phyloP scores from a whole-genome alignment of 257 asterid genomes.

The Rhazya stricta region DNA sequence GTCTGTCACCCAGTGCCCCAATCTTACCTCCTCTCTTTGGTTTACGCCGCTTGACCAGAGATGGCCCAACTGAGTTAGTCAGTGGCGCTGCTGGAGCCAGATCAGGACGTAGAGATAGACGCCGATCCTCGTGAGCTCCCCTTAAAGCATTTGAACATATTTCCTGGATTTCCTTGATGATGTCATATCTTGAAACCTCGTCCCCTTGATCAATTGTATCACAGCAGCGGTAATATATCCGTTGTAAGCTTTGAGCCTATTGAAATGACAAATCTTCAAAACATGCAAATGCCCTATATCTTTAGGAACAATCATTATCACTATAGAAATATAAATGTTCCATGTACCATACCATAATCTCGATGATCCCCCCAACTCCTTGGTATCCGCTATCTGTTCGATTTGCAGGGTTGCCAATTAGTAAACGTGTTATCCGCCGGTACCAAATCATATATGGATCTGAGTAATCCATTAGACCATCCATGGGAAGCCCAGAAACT shows the following conservation, averaged over 20 bases:
- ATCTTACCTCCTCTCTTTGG: conserved; percentile 56
- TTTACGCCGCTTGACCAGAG: conserved; percentile 61
- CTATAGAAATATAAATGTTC: neutral
- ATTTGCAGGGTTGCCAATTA: conserved; percentile 71
- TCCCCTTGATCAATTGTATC: conserved; percentile 57
- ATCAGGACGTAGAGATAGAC: conserved; percentile 42
- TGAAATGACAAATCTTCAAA: conserved; percentile 3
- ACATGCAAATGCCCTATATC: conserved; percentile 1
- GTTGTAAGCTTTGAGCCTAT: conserved; percentile 74
- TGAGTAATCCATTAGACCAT: conserved; percentile 49
- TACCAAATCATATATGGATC: conserved; percentile 76
- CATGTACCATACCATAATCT: conserved; percentile 49
- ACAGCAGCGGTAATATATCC: conserved; percentile 55
- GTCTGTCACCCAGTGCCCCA: conserved; percentile 33
- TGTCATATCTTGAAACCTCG: conserved; percentile 44
- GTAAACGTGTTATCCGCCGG: conserved; percentile 50
- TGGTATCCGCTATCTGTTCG: conserved; percentile 52
- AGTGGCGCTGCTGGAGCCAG: conserved; percentile 32
- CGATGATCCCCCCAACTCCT: conserved; percentile 56
- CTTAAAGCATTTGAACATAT: conserved; percentile 55
- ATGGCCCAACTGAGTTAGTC: conserved; percentile 30
- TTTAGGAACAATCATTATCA: neutral
- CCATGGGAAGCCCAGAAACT: conserved; percentile 37
- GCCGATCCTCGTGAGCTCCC: conserved; percentile 64
- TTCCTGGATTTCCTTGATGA: conserved; percentile 64